Conservation (phyloP, 352 stramenopile genomes). For the Phytopythium delawarense region DNA sequence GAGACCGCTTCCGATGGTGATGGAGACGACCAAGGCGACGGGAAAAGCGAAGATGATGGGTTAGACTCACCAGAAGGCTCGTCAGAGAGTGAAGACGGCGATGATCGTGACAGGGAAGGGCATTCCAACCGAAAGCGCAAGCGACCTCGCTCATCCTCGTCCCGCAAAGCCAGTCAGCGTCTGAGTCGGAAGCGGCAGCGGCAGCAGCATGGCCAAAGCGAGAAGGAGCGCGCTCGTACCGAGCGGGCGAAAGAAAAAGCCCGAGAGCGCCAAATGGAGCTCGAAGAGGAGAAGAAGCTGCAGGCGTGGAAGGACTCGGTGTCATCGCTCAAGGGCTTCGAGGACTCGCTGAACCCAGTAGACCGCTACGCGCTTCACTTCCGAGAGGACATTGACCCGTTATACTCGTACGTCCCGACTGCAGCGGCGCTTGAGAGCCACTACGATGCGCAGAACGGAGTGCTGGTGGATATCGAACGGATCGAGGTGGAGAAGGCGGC, state of each 20-base stretch:
- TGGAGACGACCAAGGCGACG: conserved; percentile 21
- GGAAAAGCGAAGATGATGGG: conserved; percentile 42
- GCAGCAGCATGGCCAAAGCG: conserved; percentile 4
- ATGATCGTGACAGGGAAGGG: neutral
- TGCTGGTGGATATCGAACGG: conserved; percentile 50
- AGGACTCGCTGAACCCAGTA: conserved; percentile 90
- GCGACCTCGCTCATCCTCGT: neutral
- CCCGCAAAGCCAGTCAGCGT: neutral
- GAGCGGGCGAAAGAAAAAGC: conserved; percentile 56
- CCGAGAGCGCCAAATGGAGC: conserved; percentile 82
- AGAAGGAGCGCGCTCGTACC: conserved; percentile 16
- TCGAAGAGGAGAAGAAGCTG: conserved; percentile 91
- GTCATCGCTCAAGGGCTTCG: conserved; percentile 80
- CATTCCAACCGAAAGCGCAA: neutral
- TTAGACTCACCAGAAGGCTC: conserved; percentile 7
- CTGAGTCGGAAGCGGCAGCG: conserved; percentile 1
- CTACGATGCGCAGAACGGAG: conserved; percentile 14
- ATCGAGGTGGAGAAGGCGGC: conserved; percentile 61
- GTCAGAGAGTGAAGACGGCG: neutral
- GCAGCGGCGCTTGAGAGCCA: conserved; percentile 60
- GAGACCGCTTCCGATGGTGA: conserved; percentile 8
- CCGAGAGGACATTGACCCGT: conserved; percentile 88
- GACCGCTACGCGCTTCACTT: conserved; percentile 94
- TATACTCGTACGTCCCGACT: conserved; percentile 77
- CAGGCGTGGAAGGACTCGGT: conserved; percentile 85